phyloP scores from a whole-genome alignment of 768 basidiomycete species.

The Basidioascus undulatus region DNA sequence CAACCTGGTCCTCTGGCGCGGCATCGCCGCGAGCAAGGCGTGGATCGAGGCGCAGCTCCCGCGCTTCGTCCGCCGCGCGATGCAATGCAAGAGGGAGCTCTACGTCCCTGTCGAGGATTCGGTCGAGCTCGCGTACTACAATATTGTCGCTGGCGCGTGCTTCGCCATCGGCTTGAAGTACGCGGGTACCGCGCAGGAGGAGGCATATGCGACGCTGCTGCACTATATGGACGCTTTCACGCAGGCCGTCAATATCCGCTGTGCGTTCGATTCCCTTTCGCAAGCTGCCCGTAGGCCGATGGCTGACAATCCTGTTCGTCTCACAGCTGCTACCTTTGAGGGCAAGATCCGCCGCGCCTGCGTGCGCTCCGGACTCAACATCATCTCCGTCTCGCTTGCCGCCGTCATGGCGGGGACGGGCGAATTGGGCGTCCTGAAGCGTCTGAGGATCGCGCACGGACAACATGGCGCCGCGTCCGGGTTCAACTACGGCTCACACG shows the following conservation, averaged over 20 bases:
- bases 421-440: conserved; percentile 64
- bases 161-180: conserved; percentile 79
- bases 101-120: conserved; percentile 31
- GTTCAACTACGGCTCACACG: conserved; percentile 50
- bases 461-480: conserved; percentile 20
- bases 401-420: conserved; percentile 97
- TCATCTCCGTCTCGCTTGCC: conserved; percentile 62
- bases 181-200: conserved; percentile 75
- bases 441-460: conserved; percentile 72
- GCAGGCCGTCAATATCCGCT: conserved; percentile 37
- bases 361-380: conserved; percentile 61
- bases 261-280: no score
- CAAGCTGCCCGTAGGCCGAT: no score
- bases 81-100: conserved; percentile 27
- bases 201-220: conserved; percentile 64
- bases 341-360: conserved; percentile 69
- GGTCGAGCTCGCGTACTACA: conserved; percentile 67
- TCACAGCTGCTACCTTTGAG: conserved; percentile 50
- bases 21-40: conserved; percentile 32
- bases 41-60: conserved; percentile 37
- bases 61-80: conserved; percentile 31
- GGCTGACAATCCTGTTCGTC: background rate
- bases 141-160: conserved; percentile 73
- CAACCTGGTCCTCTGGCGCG: conserved; percentile 66
- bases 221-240: conserved; percentile 59